Evolutionary conservation across 768 basidiomycete genomes (phyloP).

Genomic region (Kwoniella sp.): DNA sequence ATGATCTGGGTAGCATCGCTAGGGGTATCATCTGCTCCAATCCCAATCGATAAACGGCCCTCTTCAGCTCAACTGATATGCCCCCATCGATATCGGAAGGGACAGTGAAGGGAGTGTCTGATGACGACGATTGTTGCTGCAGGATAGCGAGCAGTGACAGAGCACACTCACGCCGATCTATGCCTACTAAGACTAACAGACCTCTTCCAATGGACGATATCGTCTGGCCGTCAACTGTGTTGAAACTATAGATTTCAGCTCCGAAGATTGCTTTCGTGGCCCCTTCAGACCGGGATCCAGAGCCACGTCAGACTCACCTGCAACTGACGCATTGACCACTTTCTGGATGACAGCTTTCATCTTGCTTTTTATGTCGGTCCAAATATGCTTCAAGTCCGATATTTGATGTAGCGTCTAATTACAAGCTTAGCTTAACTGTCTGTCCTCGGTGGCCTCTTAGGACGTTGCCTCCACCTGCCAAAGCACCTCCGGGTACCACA

Average conservation of each 20-base stretch:
- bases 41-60: not conserved
- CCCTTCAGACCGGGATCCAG: no score
- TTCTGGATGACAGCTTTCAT: conserved; percentile 89
- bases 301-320: no score
- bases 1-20: conserved; percentile 71
- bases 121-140: not conserved
- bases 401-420: not conserved
- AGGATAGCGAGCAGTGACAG: no score
- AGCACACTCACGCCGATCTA: conserved; percentile 67
- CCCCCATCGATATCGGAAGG: not conserved
- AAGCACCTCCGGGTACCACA: no score
- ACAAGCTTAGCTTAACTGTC: no score
- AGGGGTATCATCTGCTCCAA: conserved; percentile 72
- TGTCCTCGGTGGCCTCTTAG: no score
- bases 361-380: not conserved
- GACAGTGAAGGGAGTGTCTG: not conserved
- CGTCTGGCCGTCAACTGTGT: conserved; percentile 71
- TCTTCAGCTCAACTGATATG: not conserved
- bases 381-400: no score
- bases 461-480: no score
- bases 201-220: conserved; percentile 83
- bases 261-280: not conserved
- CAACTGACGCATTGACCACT: conserved; percentile 80
- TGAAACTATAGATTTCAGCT: not conserved
- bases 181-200: conserved; percentile 86